A percentile compares a stretch with the other conserved stretches of the same genome.
Conservation (phyloP, 768 basidiomycete genomes). For the Clavaria fumosa region DNA sequence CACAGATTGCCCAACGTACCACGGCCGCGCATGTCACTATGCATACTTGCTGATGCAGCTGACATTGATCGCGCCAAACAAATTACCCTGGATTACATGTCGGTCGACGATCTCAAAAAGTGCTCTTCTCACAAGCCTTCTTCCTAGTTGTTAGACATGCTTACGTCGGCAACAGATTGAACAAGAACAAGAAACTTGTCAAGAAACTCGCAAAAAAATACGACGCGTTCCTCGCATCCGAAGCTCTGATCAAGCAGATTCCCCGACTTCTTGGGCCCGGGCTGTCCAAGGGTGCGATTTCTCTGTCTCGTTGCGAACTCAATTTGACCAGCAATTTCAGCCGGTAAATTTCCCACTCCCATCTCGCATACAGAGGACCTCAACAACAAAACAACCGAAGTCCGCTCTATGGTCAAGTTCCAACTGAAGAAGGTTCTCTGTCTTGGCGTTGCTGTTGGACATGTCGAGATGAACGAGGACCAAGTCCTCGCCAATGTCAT, state of each 20-base stretch:
- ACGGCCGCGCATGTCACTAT: conserved; percentile 97
- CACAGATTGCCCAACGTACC: conserved; percentile 86
- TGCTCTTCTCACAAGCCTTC: conserved; percentile 15
- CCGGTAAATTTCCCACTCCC: conserved; percentile 98
- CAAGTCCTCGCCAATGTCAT: conserved; percentile 96
- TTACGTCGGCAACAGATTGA: conserved; percentile 55
- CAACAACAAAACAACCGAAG: conserved; percentile 78
- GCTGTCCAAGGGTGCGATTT: conserved; percentile 87
- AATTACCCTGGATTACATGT: conserved; percentile 97
- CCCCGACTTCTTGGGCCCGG: conserved; percentile 99
- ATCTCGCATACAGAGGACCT: conserved; percentile 88
- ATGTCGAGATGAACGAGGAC: conserved; percentile 95
- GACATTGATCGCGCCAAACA: conserved; percentile 99
- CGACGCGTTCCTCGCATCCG: conserved; percentile 96
- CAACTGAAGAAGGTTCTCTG: conserved; percentile 99
- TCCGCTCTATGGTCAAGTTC: conserved; percentile 99
- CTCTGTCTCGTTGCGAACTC: background rate
- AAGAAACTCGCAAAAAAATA: conserved; percentile 99
- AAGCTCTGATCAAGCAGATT: conserved; percentile 97
- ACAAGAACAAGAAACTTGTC: conserved; percentile 99
- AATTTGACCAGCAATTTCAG: conserved; percentile 21
- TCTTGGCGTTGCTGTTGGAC: conserved; percentile 96
- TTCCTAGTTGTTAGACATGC: conserved; percentile 1
- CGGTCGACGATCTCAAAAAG: conserved; percentile 99
- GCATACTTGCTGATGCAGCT: conserved; percentile 97